Evolutionary conservation across 1,139 yeast species (phyloP).

Genomic region (Geotrichum klebahnii): DNA sequence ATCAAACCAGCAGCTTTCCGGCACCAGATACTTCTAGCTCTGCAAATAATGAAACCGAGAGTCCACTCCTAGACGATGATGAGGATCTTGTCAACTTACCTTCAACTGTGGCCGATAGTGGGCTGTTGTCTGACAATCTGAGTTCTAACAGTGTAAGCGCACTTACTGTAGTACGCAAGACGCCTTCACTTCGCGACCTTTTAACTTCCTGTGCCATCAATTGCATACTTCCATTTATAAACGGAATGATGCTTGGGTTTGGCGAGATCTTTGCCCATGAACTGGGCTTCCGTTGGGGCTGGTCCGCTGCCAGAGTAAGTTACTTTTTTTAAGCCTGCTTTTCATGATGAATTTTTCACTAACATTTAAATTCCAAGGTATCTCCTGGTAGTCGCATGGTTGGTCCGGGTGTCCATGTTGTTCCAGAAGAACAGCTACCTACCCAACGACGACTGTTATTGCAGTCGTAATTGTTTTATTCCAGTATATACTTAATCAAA

Average conservation of each 20-base stretch:
- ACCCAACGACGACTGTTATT: constrained; percentile 17
- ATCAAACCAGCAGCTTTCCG: neutral
- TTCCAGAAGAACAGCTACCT: constrained; percentile 16
- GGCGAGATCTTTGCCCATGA: constrained; percentile 96
- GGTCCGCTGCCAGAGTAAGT: constrained; percentile 68
- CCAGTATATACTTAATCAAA: neutral
- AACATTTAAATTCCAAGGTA: constrained; percentile 12
- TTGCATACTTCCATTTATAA: constrained; percentile 77
- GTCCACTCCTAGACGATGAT: constrained; percentile 4
- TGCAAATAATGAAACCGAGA: neutral
- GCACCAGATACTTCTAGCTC: neutral
- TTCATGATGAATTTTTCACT: neutral
- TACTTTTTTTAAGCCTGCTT: neutral
- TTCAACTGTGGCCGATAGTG: neutral
- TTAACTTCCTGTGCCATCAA: constrained; percentile 51
- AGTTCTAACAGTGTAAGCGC: neutral
- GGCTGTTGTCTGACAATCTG: neutral
- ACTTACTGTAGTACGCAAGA: neutral
- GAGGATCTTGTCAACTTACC: constrained; percentile 1
- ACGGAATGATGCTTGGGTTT: constrained; percentile 94
- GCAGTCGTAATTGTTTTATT: constrained; percentile 15
- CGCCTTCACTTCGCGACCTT: constrained; percentile 14
- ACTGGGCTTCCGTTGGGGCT: constrained; percentile 72
- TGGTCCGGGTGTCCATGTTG: constrained; percentile 19
- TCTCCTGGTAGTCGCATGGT: constrained; percentile 20